A percentile compares a stretch with the other conserved stretches of the same genome.
These are phyloP conservation scores for Zygoascus flipseniorum DNA, from an alignment of 805 yeast genomes.

Conservation along the genomic window DNA sequence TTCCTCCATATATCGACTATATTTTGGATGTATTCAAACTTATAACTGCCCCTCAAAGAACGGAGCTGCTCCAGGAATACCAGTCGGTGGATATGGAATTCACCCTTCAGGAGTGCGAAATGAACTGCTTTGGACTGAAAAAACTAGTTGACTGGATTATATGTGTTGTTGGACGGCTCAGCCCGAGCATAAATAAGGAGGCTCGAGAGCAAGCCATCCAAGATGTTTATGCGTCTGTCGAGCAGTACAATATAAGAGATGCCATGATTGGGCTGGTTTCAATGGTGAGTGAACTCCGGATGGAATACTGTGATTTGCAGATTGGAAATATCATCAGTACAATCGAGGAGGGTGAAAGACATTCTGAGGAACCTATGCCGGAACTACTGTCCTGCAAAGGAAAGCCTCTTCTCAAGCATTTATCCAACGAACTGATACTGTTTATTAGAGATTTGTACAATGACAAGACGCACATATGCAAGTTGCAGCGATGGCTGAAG, in stretches of 20 bases:
- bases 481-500: background rate
- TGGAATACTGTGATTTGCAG: background rate
- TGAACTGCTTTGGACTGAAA: slow-evolving; percentile 9
- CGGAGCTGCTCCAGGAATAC: slow-evolving; percentile 1
- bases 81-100: slow-evolving; percentile 12
- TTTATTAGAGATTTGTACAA: background rate
- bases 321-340: background rate
- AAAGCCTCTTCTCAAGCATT: background rate
- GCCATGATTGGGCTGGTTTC: background rate
- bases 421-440: background rate
- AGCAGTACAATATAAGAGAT: background rate
- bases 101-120: slow-evolving; percentile 10
- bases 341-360: background rate
- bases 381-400: background rate
- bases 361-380: background rate
- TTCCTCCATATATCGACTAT: slow-evolving; percentile 11
- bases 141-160: slow-evolving; percentile 1
- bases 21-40: slow-evolving; percentile 5
- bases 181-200: background rate
- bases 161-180: background rate
- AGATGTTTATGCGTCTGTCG: background rate
- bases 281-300: background rate
- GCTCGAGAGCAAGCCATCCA: background rate
- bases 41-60: slow-evolving; percentile 4
- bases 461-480: background rate